These are phyloP conservation scores for Hibiscus tridactylites DNA, from an alignment of 345 rosid species.

Conservation along the genomic window DNA sequence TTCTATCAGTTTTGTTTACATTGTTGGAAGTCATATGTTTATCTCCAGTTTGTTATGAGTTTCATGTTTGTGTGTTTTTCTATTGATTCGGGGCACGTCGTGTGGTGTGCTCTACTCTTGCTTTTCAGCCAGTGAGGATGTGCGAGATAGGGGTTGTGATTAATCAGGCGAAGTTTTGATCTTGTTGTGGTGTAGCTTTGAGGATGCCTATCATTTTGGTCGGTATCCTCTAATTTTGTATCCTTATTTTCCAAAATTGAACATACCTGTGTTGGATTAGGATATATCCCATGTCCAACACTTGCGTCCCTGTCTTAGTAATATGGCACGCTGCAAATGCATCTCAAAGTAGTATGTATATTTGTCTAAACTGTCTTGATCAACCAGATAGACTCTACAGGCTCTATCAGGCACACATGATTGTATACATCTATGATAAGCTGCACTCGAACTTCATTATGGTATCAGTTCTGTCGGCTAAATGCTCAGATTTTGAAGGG, in stretches of 20 bases:
- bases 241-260: neutral
- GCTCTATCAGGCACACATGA: neutral
- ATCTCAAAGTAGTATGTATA: neutral
- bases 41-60: no score
- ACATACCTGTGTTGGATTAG: neutral
- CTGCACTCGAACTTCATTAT: no score
- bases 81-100: no score
- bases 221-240: no score
- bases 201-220: no score
- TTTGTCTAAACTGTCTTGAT: neutral
- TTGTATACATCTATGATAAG: neutral
- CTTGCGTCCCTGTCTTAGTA: neutral
- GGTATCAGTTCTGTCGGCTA: neutral
- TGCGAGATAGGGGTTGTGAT: no score
- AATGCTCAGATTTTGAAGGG: no score
- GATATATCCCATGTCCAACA: neutral
- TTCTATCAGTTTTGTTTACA: no score
- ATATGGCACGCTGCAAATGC: neutral
- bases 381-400: neutral
- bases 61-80: no score
- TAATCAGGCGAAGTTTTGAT: neutral
- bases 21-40: no score
- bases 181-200: neutral
- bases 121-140: no score
- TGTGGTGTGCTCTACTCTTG: no score